Evolutionary conservation across 176 grass and related monocot species (phyloP).

Genomic region (Hsuehochloa calcarea): DNA sequence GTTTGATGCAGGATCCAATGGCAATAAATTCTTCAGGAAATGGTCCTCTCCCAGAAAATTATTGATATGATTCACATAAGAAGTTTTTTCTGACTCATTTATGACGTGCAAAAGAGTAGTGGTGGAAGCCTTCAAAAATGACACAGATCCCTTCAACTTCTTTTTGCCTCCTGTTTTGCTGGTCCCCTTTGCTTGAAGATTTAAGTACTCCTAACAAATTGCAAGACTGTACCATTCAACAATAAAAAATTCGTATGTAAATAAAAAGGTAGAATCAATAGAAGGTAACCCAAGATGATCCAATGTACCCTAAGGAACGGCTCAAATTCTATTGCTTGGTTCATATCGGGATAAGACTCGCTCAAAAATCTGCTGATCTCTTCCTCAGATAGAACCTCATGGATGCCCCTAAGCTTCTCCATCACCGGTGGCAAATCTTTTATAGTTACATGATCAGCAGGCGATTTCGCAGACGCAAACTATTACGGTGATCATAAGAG

Average conservation of each 20-base stretch:
- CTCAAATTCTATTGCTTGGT: conserved; percentile 82
- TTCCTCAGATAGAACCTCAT: conserved; percentile 64
- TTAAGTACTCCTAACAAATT: conserved; percentile 74
- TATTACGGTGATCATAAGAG: not conserved
- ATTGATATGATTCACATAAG: conserved; percentile 94
- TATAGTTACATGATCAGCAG: conserved; percentile 52
- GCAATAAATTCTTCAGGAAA: conserved; percentile 91
- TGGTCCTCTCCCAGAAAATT: conserved; percentile 83
- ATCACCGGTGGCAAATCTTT: conserved; percentile 77
- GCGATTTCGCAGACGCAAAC: conserved; percentile 49
- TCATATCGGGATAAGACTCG: conserved; percentile 61
- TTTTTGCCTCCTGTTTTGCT: conserved; percentile 63
- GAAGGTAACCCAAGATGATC: not conserved
- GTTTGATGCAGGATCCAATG: conserved; percentile 64
- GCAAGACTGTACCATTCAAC: not conserved
- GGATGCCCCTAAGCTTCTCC: conserved; percentile 72
- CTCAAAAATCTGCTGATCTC: conserved; percentile 55
- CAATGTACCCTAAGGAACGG: conserved; percentile 70
- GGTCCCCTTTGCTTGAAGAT: conserved; percentile 59
- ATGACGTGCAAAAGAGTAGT: conserved; percentile 90
- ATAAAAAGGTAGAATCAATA: not conserved
- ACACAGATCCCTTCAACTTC: conserved; percentile 74
- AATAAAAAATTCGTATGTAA: not conserved
- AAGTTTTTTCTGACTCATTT: conserved; percentile 87
- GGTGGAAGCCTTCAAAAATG: conserved; percentile 94